Percentiles rank a stretch among this genome's conserved stretches.
phyloP scores from a whole-genome alignment of 192 early-diverging fungal species.

The Backusella circina region DNA sequence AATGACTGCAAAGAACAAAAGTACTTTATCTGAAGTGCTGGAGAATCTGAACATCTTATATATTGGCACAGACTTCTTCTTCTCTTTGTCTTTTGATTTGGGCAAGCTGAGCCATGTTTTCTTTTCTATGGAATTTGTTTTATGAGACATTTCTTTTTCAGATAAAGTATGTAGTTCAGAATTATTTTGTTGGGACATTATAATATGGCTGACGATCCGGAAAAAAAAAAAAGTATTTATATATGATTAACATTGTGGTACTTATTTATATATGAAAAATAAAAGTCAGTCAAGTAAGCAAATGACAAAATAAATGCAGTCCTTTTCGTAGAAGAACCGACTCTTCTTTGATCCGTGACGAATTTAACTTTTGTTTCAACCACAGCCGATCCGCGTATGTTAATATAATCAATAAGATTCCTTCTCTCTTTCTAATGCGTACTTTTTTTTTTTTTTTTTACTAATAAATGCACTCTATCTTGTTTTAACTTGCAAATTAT shows the following conservation, averaged over 20 bases:
- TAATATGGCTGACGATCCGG: too few relatives aligned
- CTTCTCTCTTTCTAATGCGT: neutral
- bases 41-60: slow-evolving; percentile 65
- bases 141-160: neutral
- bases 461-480: neutral
- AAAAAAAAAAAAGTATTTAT: neutral
- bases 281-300: neutral
- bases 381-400: neutral
- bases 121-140: neutral
- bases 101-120: neutral
- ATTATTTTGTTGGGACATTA: neutral
- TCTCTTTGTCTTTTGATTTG: slow-evolving; percentile 10
- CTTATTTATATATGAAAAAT: neutral
- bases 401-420: too few relatives aligned
- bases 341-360: neutral
- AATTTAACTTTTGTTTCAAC: neutral
- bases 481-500: neutral
- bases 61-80: slow-evolving; percentile 40
- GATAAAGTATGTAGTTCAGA: neutral
- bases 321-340: neutral
- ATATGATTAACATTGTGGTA: neutral
- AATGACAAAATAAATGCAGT: neutral
- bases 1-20: slow-evolving; percentile 7
- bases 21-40: neutral
- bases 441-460: neutral